These are phyloP conservation scores for Rachicladosporium sp. DNA, from an alignment of 2,329 filamentous ascomycete species.

Conservation along the genomic window DNA sequence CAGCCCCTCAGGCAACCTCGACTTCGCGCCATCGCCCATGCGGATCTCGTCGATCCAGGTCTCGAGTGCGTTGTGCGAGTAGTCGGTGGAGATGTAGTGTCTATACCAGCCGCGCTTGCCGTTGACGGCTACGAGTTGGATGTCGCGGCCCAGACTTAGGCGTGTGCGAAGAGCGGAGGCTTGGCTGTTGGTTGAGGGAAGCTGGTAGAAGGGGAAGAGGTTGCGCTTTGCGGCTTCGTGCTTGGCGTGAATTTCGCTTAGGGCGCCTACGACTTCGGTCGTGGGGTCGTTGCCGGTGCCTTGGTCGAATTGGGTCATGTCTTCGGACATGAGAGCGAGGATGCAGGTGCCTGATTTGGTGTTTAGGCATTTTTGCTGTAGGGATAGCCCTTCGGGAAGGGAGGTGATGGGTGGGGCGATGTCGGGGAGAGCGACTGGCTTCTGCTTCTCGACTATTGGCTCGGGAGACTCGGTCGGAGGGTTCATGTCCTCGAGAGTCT, in stretches of 20 bases:
- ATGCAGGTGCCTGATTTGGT: constrained; percentile 72
- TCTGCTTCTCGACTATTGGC: constrained; percentile 34
- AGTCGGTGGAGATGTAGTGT: constrained; percentile 42
- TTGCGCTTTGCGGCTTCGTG: constrained; percentile 53
- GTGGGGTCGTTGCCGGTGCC: constrained; percentile 31
- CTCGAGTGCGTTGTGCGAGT: constrained; percentile 42
- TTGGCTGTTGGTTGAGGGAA: constrained; percentile 51
- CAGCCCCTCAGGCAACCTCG: constrained; percentile 47
- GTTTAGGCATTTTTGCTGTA: constrained; percentile 61
- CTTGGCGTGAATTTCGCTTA: constrained; percentile 67
- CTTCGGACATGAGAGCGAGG: constrained; percentile 54
- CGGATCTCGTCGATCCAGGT: constrained; percentile 84
- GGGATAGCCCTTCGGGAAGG: constrained; percentile 50
- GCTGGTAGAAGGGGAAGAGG: constrained; percentile 71
- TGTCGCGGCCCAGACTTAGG: constrained; percentile 47
- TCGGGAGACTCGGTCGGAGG: constrained; percentile 44
- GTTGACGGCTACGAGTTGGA: constrained; percentile 76
- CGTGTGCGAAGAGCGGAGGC: constrained; percentile 42
- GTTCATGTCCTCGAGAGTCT: constrained; percentile 36
- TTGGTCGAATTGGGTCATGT: too few relatives aligned
- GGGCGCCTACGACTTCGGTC: constrained; percentile 38
- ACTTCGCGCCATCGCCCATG: constrained; percentile 74
- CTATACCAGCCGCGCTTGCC: constrained; percentile 79
- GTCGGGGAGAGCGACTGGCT: constrained; percentile 40
- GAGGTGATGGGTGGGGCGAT: constrained; percentile 50